A percentile compares a stretch with the other conserved stretches of the same genome.
Conservation (phyloP, 441 rosid genomes). For the Populus hybrid region DNA sequence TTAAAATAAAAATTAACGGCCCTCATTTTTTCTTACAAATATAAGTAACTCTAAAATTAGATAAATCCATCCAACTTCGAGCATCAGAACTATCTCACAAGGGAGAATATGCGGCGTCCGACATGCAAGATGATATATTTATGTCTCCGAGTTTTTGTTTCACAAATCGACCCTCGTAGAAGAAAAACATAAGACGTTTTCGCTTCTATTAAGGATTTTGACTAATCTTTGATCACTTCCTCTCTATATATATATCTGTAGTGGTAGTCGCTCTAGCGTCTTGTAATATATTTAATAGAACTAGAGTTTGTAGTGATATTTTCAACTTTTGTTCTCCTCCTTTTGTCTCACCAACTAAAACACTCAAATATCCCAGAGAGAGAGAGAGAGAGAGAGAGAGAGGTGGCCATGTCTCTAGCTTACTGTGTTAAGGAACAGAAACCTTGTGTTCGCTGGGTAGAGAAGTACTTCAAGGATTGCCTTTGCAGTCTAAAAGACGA, state of each 20-base stretch:
- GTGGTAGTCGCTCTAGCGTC: background rate
- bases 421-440: constrained; percentile 60
- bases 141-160: background rate
- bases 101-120: constrained; percentile 17
- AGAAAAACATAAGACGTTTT: background rate
- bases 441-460: constrained; percentile 65
- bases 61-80: no score
- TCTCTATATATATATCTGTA: background rate
- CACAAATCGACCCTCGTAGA: background rate
- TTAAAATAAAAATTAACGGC: no score
- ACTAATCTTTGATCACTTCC: no score
- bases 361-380: background rate
- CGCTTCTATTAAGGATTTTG: no score
- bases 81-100: background rate
- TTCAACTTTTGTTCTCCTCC: background rate
- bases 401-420: constrained; percentile 32
- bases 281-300: background rate
- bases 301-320: background rate
- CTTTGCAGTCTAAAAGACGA: constrained; percentile 73
- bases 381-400: constrained; percentile 8
- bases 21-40: background rate
- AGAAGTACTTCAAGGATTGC: constrained; percentile 75
- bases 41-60: background rate
- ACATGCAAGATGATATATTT: background rate
- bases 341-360: background rate